Conservation (phyloP, 495 filamentous ascomycete species). For the Penicillium longicatenatum region DNA sequence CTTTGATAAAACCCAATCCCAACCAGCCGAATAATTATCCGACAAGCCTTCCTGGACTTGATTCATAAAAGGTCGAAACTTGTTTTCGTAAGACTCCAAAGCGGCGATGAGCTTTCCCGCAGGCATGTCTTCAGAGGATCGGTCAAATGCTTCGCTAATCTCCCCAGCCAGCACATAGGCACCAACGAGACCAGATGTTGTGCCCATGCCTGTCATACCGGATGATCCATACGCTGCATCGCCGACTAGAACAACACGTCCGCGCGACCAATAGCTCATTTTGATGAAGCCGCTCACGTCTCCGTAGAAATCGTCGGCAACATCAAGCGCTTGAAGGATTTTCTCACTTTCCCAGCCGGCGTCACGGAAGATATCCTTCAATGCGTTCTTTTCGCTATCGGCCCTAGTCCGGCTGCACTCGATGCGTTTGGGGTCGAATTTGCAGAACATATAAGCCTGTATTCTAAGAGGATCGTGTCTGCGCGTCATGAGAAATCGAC, state of each 20-base stretch:
- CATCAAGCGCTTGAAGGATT: conserved; percentile 39
- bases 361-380: conserved; percentile 39
- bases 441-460: too few relatives aligned
- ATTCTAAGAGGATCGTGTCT: too few relatives aligned
- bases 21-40: too few relatives aligned
- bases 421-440: conserved; percentile 13
- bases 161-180: conserved; percentile 58
- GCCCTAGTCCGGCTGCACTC: conserved; percentile 13
- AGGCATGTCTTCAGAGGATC: too few relatives aligned
- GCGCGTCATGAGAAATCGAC: too few relatives aligned
- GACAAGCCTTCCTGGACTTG: too few relatives aligned
- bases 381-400: conserved; percentile 38
- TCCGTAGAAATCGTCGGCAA: conserved; percentile 53
- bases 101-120: too few relatives aligned
- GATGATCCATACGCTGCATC: conserved; percentile 57
- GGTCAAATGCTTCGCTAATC: conserved; percentile 23
- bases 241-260: conserved; percentile 54
- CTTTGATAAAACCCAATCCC: too few relatives aligned
- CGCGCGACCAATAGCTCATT: conserved; percentile 43
- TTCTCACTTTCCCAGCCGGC: conserved; percentile 47
- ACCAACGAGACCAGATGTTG: conserved; percentile 46
- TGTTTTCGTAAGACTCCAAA: too few relatives aligned
- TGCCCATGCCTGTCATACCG: conserved; percentile 52
- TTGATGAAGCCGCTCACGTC: conserved; percentile 41
- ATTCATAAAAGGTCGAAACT: too few relatives aligned